These are phyloP conservation scores for Phytopythium litorale DNA, from an alignment of 352 stramenopile species.

Conservation along the genomic window DNA sequence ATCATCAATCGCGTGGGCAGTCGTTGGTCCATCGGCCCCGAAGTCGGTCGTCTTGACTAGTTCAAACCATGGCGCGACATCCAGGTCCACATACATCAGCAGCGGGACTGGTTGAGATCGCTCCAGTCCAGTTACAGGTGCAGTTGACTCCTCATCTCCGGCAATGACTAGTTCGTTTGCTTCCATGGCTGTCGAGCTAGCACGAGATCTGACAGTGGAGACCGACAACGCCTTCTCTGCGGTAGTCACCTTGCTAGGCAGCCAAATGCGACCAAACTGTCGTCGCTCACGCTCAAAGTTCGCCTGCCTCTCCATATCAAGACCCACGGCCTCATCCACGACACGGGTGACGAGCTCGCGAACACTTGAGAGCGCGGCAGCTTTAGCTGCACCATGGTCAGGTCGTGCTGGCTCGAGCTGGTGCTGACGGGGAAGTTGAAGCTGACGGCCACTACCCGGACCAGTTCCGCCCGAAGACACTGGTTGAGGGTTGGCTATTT, in stretches of 20 bases:
- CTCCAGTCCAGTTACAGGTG: neutral
- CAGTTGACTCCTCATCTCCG: neutral
- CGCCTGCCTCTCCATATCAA: constrained; percentile 21
- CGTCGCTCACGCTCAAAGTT: constrained; percentile 29
- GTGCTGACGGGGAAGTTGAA: neutral
- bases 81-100: constrained; percentile 62
- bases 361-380: constrained; percentile 15
- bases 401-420: neutral
- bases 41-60: constrained; percentile 20
- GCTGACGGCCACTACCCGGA: neutral
- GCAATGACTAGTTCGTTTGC: neutral
- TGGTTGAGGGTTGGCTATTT: constrained; percentile 16
- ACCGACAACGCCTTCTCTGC: neutral
- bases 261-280: constrained; percentile 18
- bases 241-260: constrained; percentile 24
- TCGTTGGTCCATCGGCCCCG: neutral
- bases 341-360: constrained; percentile 22
- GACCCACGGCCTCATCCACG: constrained; percentile 40
- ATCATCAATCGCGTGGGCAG: constrained; percentile 2
- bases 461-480: neutral
- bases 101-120: constrained; percentile 5
- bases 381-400: neutral
- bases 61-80: constrained; percentile 66
- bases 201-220: neutral
- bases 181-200: neutral